A percentile compares a stretch with the other conserved stretches of the same genome.
phyloP scores from a whole-genome alignment of 1,284 basidiomycete genomes.

The Irpex sp. region DNA sequence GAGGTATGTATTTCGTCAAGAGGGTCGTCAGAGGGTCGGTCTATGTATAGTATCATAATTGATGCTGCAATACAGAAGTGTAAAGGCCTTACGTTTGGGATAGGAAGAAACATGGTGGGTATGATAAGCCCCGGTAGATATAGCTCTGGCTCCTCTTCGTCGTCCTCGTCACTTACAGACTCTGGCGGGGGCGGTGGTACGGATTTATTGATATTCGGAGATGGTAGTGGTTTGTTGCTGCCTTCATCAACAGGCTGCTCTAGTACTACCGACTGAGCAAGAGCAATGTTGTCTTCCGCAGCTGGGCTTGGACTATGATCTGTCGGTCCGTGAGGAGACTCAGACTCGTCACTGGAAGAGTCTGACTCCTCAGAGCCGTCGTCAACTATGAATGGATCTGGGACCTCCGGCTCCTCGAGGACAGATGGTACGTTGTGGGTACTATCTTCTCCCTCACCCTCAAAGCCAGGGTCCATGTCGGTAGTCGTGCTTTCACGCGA shows the following conservation, averaged over 20 bases:
- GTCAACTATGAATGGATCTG: conserved; percentile 58
- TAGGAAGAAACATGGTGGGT: conserved; percentile 77
- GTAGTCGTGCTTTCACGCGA: not conserved
- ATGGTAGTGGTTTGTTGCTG: conserved; percentile 15
- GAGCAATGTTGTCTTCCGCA: conserved; percentile 22
- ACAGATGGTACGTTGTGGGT: conserved; percentile 7
- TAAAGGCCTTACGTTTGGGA: conserved; percentile 67
- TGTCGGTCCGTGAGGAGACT: conserved; percentile 3
- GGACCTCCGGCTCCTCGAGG: conserved; percentile 40
- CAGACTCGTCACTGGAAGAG: conserved; percentile 19
- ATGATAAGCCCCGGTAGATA: conserved; percentile 54
- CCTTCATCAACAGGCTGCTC: conserved; percentile 6
- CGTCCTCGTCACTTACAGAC: conserved; percentile 23
- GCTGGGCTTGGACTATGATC: conserved; percentile 6
- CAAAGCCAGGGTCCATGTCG: not conserved
- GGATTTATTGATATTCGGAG: conserved; percentile 26
- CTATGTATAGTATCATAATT: conserved; percentile 41
- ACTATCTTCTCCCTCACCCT: not conserved
- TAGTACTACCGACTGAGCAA: conserved; percentile 18
- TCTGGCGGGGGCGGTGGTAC: conserved; percentile 37
- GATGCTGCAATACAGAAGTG: conserved; percentile 53
- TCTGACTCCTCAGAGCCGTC: conserved; percentile 5
- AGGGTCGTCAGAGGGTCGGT: conserved; percentile 78
- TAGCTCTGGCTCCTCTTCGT: conserved; percentile 48
- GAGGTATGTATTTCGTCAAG: conserved; percentile 76